Base-by-base conservation (phyloP, 257 asterid species). In the Solanum etuberosum region DNA sequence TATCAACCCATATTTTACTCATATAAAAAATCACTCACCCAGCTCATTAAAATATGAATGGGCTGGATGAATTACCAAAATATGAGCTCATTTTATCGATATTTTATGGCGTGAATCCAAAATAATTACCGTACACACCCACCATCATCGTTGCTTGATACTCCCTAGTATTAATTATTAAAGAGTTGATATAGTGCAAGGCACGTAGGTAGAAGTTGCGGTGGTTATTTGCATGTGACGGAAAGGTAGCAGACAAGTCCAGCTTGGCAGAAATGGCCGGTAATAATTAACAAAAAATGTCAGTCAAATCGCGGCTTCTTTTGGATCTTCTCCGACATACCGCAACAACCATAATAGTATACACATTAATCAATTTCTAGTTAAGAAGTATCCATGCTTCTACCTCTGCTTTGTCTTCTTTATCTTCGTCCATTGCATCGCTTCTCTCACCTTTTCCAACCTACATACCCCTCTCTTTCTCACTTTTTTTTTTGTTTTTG, bases 381-480 rank as follows among this genome's bases (percentile, higher is more conserved):
- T 80, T 46, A 46, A 72, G 67, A 80, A 80, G 20, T 92, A 90
- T 93, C 94, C 92, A 88, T 72, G 93, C 93, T 87, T 87, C 91
- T 92, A 89, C 95, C 88, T 90, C 90, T 86, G 11, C 21, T 89
- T 88, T 93, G 94, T 93, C 94, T 40, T 91, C 88, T 91, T 90
- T 89, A 40, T 90, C 91, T 5, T 27, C 1, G 65, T 85, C 72
- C 84, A 80, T 7, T 84, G 86, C 87, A 35, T 84, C 12, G 27
- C 1, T 84, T 48, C 48, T 31, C 87, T 42, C 32, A 12, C 35
- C 61, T 51, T 73, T 25, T 14, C 11, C 87, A 88, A 90, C 77
- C 85, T 87, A 38, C 42, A 31, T 31, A 76, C 90, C 88, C 18
- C 67, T 34, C 86, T 35, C 81, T 83, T 88, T 88, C 90, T 46